Base-by-base conservation (phyloP, 139 green algal genomes). In the Chlamydomonas sp. region DNA sequence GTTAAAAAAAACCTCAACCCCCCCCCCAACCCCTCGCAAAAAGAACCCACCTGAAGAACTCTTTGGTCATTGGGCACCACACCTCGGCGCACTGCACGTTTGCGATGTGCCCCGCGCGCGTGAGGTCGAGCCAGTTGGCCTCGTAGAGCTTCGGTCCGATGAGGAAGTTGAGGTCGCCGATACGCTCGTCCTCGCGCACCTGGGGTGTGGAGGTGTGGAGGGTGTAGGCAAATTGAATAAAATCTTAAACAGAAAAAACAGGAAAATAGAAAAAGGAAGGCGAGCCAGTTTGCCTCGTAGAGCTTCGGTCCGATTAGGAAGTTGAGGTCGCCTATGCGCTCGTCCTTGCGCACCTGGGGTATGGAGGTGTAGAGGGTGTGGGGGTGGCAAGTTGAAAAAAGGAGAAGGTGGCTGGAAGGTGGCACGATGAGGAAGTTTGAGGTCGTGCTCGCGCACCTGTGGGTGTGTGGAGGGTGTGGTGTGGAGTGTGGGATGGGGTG, bases 231-330 rank as follows among this genome's bases (percentile, higher is more conserved):
- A n/a, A n/a, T n/a, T n/a, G n/a, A n/a, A n/a, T n/a, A n/a, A n/a
- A n/a, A n/a, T n/a, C n/a, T n/a, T n/a, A n/a, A n/a, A n/a, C n/a
- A n/a, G n/a, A n/a, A n/a, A n/a, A n/a, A n/a, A n/a, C n/a, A n/a
- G n/a, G n/a, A n/a, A n/a, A n/a, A n/a, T n/a, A n/a, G n/a, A n/a
- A n/a, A n/a, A n/a, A n/a, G n/a, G n/a, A 99, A 81, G 87, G 99
- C 95, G 67, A 98, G 84, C 95, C 95, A 99, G 81, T 99, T 99
- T 69, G 95, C 95, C 79, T 99, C 95, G 67, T 98, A 99, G 73
- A 99, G 88, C 85, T 71, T 71, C 69, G 10, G 63, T 80, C 86
- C 92, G 64, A 99, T 99, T 6, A 99, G 86, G 77, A 99, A 99
- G 83, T 99, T 98, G 57, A 99, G 91, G 80, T 99, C 93, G 0